Conservation (phyloP, 1,284 basidiomycete species). For the Wolfiporia cocos region DNA sequence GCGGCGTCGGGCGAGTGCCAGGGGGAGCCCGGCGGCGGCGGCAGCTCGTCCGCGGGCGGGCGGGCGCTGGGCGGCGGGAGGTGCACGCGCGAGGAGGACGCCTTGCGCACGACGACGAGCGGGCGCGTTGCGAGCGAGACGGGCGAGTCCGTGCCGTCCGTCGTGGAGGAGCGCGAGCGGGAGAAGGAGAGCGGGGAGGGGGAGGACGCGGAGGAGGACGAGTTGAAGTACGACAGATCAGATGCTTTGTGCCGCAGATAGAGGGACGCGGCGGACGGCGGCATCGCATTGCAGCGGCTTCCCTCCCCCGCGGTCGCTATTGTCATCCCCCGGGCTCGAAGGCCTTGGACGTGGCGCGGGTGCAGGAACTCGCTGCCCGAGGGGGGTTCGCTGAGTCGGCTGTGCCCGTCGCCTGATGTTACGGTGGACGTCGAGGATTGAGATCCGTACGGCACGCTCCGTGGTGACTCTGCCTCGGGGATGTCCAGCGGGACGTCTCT, state of each 20-base stretch:
- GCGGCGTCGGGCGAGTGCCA: conserved; percentile 4
- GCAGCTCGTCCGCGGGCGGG: conserved; percentile 21
- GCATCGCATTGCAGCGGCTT: neutral
- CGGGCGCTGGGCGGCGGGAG: conserved; percentile 18
- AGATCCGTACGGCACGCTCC: conserved; percentile 16
- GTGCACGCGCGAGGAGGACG: conserved; percentile 19
- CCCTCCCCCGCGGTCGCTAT: conserved; percentile 23
- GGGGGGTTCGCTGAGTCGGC: conserved; percentile 13
- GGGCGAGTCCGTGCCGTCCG: conserved; percentile 14
- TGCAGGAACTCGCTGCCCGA: conserved; percentile 9
- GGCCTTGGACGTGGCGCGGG: neutral
- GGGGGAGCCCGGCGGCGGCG: conserved; percentile 19
- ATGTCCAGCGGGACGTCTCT: conserved; percentile 1
- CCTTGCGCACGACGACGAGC: conserved; percentile 23
- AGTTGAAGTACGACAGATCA: conserved; percentile 11
- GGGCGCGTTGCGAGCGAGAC: conserved; percentile 15
- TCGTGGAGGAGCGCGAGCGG: conserved; percentile 19
- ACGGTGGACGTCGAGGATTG: conserved; percentile 20
- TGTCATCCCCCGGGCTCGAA: conserved; percentile 51
- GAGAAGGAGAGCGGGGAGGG: conserved; percentile 21
- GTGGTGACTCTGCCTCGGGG: conserved; percentile 7
- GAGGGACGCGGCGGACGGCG: conserved; percentile 4
- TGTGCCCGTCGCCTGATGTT: conserved; percentile 11
- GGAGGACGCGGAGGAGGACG: conserved; percentile 14
- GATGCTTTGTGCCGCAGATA: conserved; percentile 19